Conservation (phyloP, 2,329 filamentous ascomycete genomes). For the Rutstroemia sp. region DNA sequence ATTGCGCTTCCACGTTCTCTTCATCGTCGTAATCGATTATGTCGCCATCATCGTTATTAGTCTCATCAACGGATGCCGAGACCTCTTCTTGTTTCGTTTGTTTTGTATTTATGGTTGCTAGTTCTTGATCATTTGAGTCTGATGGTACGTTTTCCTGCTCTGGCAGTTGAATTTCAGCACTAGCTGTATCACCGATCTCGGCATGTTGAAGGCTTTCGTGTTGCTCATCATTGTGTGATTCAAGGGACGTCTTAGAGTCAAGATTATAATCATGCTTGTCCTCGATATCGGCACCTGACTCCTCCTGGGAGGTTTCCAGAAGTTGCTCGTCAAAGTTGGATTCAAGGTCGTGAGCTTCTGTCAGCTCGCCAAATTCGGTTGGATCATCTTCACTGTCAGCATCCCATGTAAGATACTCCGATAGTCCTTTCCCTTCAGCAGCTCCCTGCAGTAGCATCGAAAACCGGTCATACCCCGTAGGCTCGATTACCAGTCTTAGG, state of each 20-base stretch:
- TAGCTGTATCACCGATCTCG: background rate
- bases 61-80: background rate
- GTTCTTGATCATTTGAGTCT: constrained; percentile 1
- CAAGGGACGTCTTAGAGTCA: background rate
- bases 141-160: background rate
- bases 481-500: constrained; percentile 46
- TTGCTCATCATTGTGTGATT: background rate
- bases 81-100: background rate
- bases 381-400: constrained; percentile 18
- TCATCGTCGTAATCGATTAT: constrained; percentile 44
- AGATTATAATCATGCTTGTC: background rate
- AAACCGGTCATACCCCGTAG: constrained; percentile 46
- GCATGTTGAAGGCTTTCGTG: background rate
- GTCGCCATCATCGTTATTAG: constrained; percentile 31
- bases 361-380: constrained; percentile 13
- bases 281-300: background rate
- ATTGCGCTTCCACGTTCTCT: constrained; percentile 24
- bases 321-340: background rate
- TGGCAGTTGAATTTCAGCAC: background rate
- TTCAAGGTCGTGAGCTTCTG: background rate
- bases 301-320: background rate
- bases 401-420: constrained; percentile 22
- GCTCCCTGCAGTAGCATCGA: constrained; percentile 44
- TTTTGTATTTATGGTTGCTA: background rate
- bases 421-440: constrained; percentile 45